Evolutionary conservation across 1,284 basidiomycete genomes (phyloP).

Genomic region (Sanghuangporus baumii): DNA sequence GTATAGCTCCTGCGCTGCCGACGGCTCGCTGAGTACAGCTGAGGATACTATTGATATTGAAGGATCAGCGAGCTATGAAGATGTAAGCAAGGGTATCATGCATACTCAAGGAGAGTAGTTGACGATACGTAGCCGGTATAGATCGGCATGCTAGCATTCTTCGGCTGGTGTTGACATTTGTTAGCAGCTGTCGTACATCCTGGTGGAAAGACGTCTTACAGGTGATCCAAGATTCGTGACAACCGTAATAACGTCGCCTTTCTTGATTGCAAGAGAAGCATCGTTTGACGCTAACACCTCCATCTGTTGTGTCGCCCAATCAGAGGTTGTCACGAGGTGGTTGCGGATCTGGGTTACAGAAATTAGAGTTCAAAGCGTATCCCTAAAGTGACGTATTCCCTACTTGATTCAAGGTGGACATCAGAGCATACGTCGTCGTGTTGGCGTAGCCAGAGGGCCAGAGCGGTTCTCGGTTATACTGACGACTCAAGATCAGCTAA

Average conservation of each 20-base stretch:
- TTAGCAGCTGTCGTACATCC: not conserved
- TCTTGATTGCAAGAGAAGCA: conserved; percentile 63
- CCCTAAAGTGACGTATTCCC: not conserved
- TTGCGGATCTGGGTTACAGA: conserved; percentile 48
- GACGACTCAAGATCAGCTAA: not conserved
- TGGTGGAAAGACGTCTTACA: conserved; percentile 32
- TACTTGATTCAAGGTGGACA: conserved; percentile 60
- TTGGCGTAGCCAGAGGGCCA: conserved; percentile 70
- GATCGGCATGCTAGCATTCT: conserved; percentile 48
- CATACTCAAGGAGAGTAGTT: conserved; percentile 52
- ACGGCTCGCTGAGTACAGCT: conserved; percentile 61
- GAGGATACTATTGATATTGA: conserved; percentile 38
- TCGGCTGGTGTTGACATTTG: conserved; percentile 35
- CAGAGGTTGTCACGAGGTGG: conserved; percentile 53
- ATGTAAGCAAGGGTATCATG: conserved; percentile 3
- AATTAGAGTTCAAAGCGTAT: not conserved
- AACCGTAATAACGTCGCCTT: conserved; percentile 64
- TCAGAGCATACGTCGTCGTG: conserved; percentile 54
- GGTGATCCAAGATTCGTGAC: conserved; percentile 77
- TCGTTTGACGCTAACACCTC: conserved; percentile 53
- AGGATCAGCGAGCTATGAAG: not conserved
- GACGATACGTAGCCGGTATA: conserved; percentile 44
- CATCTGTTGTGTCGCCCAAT: conserved; percentile 54
- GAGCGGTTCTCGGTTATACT: conserved; percentile 73
- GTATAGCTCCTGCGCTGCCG: conserved; percentile 53